Evolutionary conservation across 179 eudicot species (phyloP).

Genomic region (Corrigiola litoralis): DNA sequence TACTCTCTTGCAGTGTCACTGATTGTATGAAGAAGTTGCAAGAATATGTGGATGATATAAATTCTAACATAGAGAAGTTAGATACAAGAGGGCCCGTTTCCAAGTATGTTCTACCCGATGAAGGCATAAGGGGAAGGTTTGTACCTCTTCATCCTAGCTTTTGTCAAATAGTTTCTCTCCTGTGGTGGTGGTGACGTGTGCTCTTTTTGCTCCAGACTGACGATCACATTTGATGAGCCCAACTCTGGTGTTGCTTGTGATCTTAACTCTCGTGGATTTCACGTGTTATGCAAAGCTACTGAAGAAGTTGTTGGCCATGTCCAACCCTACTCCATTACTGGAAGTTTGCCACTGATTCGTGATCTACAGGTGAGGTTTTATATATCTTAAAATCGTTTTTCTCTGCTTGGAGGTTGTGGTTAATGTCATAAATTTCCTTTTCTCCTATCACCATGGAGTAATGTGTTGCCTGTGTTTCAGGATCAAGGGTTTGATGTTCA

Average conservation of each 20-base stretch:
- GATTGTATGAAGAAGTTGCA: conserved; percentile 70
- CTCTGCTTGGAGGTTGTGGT: neutral
- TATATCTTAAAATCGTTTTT: neutral
- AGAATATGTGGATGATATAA: conserved; percentile 79
- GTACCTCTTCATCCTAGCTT: conserved; percentile 15
- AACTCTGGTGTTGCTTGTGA: conserved; percentile 83
- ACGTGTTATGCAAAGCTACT: conserved; percentile 89
- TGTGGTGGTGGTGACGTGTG: conserved; percentile 4
- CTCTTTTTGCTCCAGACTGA: conserved; percentile 38
- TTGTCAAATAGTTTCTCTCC: neutral
- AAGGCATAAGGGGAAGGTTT: conserved; percentile 77
- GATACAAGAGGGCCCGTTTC: conserved; percentile 88
- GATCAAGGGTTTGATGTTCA: conserved; percentile 99
- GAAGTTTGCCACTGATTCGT: conserved; percentile 88
- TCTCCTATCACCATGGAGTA: neutral
- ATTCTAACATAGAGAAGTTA: conserved; percentile 79
- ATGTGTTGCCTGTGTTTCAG: conserved; percentile 29
- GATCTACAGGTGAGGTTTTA: conserved; percentile 71
- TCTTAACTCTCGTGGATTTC: conserved; percentile 87
- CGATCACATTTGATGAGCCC: conserved; percentile 68
- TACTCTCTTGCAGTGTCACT: conserved; percentile 47
- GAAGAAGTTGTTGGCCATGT: conserved; percentile 90
- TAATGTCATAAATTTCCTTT: neutral
- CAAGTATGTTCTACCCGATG: conserved; percentile 86
- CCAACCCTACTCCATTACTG: conserved; percentile 92